Base-by-base conservation (phyloP, 352 stramenopile species). In the Phytophthora pinifolia region DNA sequence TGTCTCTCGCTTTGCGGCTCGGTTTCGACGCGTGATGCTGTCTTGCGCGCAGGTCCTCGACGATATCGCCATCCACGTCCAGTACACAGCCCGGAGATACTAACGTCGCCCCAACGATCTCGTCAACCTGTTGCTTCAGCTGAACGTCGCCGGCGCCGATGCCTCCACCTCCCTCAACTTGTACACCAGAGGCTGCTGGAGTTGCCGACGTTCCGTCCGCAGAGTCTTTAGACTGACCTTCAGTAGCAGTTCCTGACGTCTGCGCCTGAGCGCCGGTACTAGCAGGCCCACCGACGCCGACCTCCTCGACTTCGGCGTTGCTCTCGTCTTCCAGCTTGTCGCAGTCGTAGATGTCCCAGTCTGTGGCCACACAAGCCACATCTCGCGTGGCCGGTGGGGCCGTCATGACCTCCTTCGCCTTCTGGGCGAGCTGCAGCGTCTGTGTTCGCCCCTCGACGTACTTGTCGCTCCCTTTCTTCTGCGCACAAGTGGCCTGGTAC, bases 301-400 rank as follows among this genome's bases (percentile, higher is more conserved):
- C 31, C 0, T 77, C 68, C 10, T 72, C 68, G n/a, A 44, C 44
- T 14, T 77, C 68, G 10, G 44, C 49, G 31, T 66, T 71, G 13
- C 5, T 61, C 5, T 68, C 54, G 7, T 73, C 59, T 13, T 71
- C 54, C 4, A 67, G 31, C 42, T 70, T 70, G 0, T 29, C 41
- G 25, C 72, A 86, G 60, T 96, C 87, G 37, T 83, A 93, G 48
- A 96, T 96, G 56, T 94, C 87, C 86, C 86, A 96, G 48, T 89
- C 72, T 1, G 85, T 94, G 2, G 83, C 83, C 34, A 78, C 71
- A 52, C 77, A 88, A 9, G 84, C 76, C 25, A 67, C 80, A 63
- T 92, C 79, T 17, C 75, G 69, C 30, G 84, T 94, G n/a, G 79
- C 74, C 2, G 84, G 81, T 0, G 87, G 86, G 2, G 76, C 74